These are phyloP conservation scores for Lepiota subincarnata DNA, from an alignment of 768 basidiomycete genomes.

Conservation along the genomic window DNA sequence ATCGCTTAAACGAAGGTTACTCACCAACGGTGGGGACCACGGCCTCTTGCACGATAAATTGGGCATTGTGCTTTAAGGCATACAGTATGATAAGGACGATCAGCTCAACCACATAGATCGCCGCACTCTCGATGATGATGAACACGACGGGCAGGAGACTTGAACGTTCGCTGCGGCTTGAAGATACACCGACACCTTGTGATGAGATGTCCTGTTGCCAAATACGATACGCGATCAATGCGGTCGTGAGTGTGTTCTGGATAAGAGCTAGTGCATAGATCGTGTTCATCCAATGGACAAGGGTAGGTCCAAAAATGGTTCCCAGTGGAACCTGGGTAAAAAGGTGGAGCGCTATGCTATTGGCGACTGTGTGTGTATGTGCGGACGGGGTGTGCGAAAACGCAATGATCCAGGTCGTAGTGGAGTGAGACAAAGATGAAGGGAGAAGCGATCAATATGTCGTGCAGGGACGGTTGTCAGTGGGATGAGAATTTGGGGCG, in stretches of 20 bases:
- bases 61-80: conserved; percentile 10
- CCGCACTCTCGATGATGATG: conserved; percentile 16
- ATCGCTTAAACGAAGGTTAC: background rate
- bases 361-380: conserved; percentile 2
- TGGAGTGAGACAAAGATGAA: background rate
- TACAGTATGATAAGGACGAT: conserved; percentile 15
- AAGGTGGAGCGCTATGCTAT: background rate
- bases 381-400: background rate
- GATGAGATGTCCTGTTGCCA: conserved; percentile 8
- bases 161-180: background rate
- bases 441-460: too few species aligned
- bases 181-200: conserved; percentile 2
- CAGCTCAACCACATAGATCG: conserved; percentile 15
- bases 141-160: conserved; percentile 15
- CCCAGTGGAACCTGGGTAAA: conserved; percentile 2
- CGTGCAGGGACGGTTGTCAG: too few species aligned
- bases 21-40: conserved; percentile 9
- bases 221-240: conserved; percentile 12
- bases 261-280: conserved; percentile 8
- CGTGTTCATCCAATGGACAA: conserved; percentile 9
- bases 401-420: background rate
- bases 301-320: background rate
- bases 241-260: conserved; percentile 11
- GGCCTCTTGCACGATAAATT: conserved; percentile 11
- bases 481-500: background rate